phyloP scores from a whole-genome alignment of 495 filamentous ascomycete species.

The Penicillium argentinense region DNA sequence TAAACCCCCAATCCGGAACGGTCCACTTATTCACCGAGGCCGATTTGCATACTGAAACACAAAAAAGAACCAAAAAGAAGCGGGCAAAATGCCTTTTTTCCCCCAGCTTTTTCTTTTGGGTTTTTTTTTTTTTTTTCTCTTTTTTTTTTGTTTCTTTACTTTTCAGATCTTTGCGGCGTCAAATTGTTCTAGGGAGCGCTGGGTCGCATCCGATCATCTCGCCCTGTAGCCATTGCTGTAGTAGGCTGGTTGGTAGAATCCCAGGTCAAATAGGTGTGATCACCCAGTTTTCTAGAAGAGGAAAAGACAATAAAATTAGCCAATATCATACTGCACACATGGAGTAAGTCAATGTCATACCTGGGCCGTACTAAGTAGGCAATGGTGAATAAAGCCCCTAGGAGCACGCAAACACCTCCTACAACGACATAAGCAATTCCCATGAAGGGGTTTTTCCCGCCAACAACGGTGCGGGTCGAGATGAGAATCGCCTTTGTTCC shows the following conservation, averaged over 20 bases:
- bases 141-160: not conserved
- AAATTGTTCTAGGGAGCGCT: constrained; percentile 15
- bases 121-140: not conserved
- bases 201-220: constrained; percentile 32
- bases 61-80: constrained; percentile 8
- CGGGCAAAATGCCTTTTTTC: constrained; percentile 1
- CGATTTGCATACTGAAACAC: constrained; percentile 12
- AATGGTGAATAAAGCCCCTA: constrained; percentile 84
- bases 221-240: constrained; percentile 57
- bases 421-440: constrained; percentile 96
- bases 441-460: constrained; percentile 92
- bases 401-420: constrained; percentile 84
- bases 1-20: constrained; percentile 21
- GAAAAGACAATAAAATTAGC: not conserved
- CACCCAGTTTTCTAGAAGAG: constrained; percentile 79
- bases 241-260: constrained; percentile 75
- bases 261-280: constrained; percentile 97
- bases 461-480: constrained; percentile 90
- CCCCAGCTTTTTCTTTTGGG: not conserved
- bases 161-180: too few relatives aligned
- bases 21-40: constrained; percentile 24
- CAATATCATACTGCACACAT: not conserved
- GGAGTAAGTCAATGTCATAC: constrained; percentile 57
- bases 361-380: constrained; percentile 88
- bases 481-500: constrained; percentile 95